Evolutionary conservation across 1,284 basidiomycete genomes (phyloP).

Genomic region (Malassezia equina): DNA sequence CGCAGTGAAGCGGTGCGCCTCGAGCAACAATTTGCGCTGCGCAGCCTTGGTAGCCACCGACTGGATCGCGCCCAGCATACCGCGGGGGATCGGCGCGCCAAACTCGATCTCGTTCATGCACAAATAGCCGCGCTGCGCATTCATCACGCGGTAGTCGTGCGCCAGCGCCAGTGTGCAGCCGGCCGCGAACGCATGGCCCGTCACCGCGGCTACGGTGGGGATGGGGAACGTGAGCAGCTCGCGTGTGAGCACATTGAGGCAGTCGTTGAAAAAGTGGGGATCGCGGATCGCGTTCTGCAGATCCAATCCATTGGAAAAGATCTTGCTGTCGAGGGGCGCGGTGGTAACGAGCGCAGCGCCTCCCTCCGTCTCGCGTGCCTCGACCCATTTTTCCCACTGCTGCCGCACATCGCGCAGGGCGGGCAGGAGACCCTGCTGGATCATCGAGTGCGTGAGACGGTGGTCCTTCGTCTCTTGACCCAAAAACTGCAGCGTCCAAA

Average conservation of each 20-base stretch:
- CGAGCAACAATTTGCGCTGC: slow-evolving; percentile 68
- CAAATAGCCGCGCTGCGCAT: slow-evolving; percentile 64
- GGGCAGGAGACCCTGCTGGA: slow-evolving; percentile 57
- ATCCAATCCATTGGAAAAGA: slow-evolving; percentile 58
- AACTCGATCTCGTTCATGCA: slow-evolving; percentile 62
- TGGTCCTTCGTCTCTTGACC: slow-evolving; percentile 54
- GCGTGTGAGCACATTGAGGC: slow-evolving; percentile 51
- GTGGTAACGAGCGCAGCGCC: slow-evolving; percentile 42
- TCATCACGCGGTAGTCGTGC: slow-evolving; percentile 86
- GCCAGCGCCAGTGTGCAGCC: slow-evolving; percentile 68
- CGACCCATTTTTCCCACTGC: slow-evolving; percentile 58
- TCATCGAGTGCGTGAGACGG: slow-evolving; percentile 58
- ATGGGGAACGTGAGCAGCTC: slow-evolving; percentile 51
- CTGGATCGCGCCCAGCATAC: slow-evolving; percentile 55
- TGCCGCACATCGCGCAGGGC: slow-evolving; percentile 67
- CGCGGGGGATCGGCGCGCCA: slow-evolving; percentile 31
- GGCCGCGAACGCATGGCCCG: slow-evolving; percentile 82
- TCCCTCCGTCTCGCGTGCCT: slow-evolving; percentile 16
- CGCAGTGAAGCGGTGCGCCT: slow-evolving; percentile 72
- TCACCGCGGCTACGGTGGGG: slow-evolving; percentile 69
- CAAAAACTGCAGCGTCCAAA: slow-evolving; percentile 32
- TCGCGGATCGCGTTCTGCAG: slow-evolving; percentile 58
- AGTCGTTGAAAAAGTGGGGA: slow-evolving; percentile 56
- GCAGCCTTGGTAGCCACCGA: slow-evolving; percentile 59
- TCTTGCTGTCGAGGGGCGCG: slow-evolving; percentile 26